phyloP scores from a whole-genome alignment of 2,329 filamentous ascomycete species.

The Colletotrichum musicola region DNA sequence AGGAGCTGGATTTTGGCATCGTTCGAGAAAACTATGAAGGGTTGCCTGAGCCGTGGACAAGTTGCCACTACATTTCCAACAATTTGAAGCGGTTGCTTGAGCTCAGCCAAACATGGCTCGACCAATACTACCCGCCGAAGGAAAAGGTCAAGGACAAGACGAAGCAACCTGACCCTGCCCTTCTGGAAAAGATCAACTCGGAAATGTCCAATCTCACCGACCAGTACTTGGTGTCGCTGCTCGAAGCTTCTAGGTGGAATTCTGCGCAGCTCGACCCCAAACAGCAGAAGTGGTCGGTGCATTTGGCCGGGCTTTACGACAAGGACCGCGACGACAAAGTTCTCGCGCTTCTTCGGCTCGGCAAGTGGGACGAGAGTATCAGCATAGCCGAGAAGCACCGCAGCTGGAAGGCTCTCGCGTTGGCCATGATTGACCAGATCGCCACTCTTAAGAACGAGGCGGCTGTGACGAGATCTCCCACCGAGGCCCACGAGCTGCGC shows the following conservation, averaged over 20 bases:
- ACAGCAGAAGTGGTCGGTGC: constrained; percentile 56
- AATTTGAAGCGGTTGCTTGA: constrained; percentile 72
- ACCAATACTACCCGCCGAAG: constrained; percentile 55
- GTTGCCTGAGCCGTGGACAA: constrained; percentile 89
- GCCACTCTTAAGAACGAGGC: constrained; percentile 45
- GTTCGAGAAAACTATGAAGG: constrained; percentile 73
- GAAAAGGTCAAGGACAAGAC: constrained; percentile 47
- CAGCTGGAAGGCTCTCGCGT: constrained; percentile 67
- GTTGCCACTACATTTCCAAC: constrained; percentile 72
- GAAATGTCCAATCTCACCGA: constrained; percentile 66
- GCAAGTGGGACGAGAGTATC: constrained; percentile 70
- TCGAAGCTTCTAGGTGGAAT: constrained; percentile 66
- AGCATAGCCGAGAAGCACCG: constrained; percentile 69
- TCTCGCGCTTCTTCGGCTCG: constrained; percentile 64
- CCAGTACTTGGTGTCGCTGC: constrained; percentile 65
- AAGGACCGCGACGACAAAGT: constrained; percentile 66
- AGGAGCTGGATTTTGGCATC: constrained; percentile 75
- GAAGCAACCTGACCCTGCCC: constrained; percentile 51
- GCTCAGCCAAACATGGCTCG: constrained; percentile 68
- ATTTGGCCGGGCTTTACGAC: constrained; percentile 62
- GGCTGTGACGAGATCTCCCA: constrained; percentile 28
- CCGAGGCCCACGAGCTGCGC: constrained; percentile 50
- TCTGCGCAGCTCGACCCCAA: constrained; percentile 59
- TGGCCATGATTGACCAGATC: constrained; percentile 68
- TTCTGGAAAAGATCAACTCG: constrained; percentile 61